phyloP scores from a whole-genome alignment of 2,329 filamentous ascomycete species.

The Grosmannia clavigera region DNA sequence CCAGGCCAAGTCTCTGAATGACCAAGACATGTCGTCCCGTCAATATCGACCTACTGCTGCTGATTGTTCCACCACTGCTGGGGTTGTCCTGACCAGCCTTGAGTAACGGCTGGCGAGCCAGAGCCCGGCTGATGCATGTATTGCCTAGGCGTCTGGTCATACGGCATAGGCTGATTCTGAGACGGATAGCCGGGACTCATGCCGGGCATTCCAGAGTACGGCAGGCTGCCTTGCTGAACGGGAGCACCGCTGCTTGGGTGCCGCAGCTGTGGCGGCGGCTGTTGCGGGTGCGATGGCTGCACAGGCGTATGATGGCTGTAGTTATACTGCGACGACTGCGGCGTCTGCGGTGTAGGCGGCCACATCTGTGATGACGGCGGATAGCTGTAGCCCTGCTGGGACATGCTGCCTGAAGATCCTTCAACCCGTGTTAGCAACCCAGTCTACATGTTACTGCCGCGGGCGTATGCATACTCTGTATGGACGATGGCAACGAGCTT shows the following conservation, averaged over 20 bases:
- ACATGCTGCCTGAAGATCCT: constrained; percentile 39
- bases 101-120: constrained; percentile 35
- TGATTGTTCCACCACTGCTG: constrained; percentile 46
- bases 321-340: constrained; percentile 48
- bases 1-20: no score
- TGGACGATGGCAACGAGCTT: constrained; percentile 57
- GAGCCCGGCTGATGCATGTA: constrained; percentile 55
- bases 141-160: constrained; percentile 51
- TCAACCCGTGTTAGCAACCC: constrained; percentile 47
- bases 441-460: not conserved
- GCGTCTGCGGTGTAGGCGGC: constrained; percentile 54
- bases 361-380: constrained; percentile 49
- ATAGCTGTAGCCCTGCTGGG: constrained; percentile 49
- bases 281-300: constrained; percentile 35
- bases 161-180: constrained; percentile 44
- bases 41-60: constrained; percentile 25
- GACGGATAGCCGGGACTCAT: constrained; percentile 45
- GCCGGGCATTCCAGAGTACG: constrained; percentile 50
- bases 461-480: constrained; percentile 14
- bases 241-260: constrained; percentile 41
- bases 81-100: constrained; percentile 43
- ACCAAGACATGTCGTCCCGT: not conserved
- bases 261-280: constrained; percentile 46
- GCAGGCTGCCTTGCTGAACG: constrained; percentile 43
- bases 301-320: constrained; percentile 41